Conservation (phyloP, 176 grass and related monocot genomes). For the Phragmites australis region DNA sequence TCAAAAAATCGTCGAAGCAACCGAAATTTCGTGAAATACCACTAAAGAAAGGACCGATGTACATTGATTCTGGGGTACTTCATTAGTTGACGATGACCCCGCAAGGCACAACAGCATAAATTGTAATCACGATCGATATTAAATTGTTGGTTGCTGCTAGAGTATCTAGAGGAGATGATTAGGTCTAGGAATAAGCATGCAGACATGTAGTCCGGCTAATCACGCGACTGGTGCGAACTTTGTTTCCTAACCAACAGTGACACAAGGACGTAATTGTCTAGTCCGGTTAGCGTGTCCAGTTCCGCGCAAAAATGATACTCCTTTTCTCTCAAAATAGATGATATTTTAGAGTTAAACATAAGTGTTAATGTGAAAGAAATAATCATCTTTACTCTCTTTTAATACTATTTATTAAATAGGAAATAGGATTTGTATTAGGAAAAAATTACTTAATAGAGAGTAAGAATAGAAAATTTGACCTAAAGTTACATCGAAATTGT, state of each 20-base stretch:
- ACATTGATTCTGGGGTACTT: not conserved
- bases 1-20: not conserved
- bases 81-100: not conserved
- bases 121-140: not conserved
- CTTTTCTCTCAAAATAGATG: too few species aligned
- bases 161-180: conserved; percentile 5
- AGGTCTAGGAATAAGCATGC: conserved; percentile 1
- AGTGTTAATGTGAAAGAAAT: too few species aligned
- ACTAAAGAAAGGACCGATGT: too few species aligned
- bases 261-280: not conserved
- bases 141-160: conserved; percentile 13
- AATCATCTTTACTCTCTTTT: too few species aligned
- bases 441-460: too few species aligned
- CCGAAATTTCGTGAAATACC: too few species aligned
- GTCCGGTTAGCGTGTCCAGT: conserved; percentile 1
- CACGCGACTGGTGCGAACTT: not conserved
- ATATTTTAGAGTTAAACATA: too few species aligned
- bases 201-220: not conserved
- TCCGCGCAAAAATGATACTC: not conserved
- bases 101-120: not conserved
- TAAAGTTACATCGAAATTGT: too few species aligned
- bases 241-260: conserved; percentile 6
- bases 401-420: too few species aligned
- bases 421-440: too few species aligned
- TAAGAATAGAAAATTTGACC: too few species aligned